A percentile compares a stretch with the other conserved stretches of the same genome.
phyloP scores from a whole-genome alignment of 2,329 filamentous ascomycete species.

The Diaporthe velutina region DNA sequence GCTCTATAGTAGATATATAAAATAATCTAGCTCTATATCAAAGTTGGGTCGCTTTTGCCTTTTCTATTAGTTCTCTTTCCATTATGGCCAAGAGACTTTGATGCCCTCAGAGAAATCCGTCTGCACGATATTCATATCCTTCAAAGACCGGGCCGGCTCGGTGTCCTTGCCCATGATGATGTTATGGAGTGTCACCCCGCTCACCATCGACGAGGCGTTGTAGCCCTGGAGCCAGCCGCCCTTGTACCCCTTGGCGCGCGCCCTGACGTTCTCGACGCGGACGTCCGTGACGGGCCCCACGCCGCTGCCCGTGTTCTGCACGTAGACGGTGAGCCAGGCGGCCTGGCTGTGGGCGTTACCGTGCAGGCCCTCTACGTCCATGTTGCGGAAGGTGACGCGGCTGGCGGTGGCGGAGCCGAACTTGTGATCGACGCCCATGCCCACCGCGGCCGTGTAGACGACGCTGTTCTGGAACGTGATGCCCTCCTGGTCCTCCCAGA shows the following conservation, averaged over 20 bases:
- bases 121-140: conserved; percentile 15
- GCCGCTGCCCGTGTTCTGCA: background rate
- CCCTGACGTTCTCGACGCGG: conserved; percentile 10
- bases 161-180: conserved; percentile 9
- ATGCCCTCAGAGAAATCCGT: conserved; percentile 11
- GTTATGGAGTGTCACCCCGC: conserved; percentile 1
- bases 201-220: conserved; percentile 9
- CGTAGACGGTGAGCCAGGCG: background rate
- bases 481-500: conserved; percentile 7
- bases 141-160: background rate
- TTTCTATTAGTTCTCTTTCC: no score
- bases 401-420: background rate
- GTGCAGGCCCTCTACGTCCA: conserved; percentile 15
- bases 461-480: conserved; percentile 15
- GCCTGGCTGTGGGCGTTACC: conserved; percentile 16
- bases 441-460: background rate
- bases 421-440: conserved; percentile 11
- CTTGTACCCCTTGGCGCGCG: background rate
- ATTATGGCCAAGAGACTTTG: conserved; percentile 13
- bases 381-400: conserved; percentile 4
- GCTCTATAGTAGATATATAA: no score
- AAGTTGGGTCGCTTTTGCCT: no score
- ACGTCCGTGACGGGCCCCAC: background rate
- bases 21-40: no score
- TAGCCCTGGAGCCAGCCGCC: conserved; percentile 18